Conservation (phyloP, 2,329 filamentous ascomycete species). For the Neobulgaria alba region DNA sequence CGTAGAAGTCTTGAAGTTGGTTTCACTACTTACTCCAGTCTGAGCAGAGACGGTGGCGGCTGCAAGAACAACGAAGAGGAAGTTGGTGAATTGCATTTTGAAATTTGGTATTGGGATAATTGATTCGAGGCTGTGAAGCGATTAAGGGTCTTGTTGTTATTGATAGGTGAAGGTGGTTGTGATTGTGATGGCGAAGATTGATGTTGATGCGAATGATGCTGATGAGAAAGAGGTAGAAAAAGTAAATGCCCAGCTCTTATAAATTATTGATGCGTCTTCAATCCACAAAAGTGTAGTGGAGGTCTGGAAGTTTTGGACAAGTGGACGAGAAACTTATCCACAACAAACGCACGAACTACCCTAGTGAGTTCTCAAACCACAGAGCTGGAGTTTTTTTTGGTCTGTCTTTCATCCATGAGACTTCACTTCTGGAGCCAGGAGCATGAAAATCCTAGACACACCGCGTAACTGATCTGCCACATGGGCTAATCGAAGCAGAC, state of each 20-base stretch:
- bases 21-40: no score
- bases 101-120: not conserved
- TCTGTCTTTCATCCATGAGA: constrained; percentile 1
- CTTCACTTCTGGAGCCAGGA: constrained; percentile 2
- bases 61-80: not conserved
- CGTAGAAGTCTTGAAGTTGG: no score
- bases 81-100: not conserved
- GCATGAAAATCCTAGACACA: constrained; percentile 7
- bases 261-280: no score
- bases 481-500: not conserved
- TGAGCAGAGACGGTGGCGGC: not conserved
- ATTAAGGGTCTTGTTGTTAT: not conserved
- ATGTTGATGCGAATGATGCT: not conserved
- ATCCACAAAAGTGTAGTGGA: no score
- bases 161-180: not conserved
- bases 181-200: no score
- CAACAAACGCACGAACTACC: not conserved
- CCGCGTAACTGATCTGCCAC: constrained; percentile 15
- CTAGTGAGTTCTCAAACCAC: constrained; percentile 12
- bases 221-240: no score
- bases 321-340: not conserved
- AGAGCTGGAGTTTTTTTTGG: not conserved
- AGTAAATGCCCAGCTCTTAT: no score
- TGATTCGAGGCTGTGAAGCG: not conserved
- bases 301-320: not conserved